Evolutionary conservation across 2,329 filamentous ascomycete species (phyloP), one percentile per base, ranked within the genome.

Genomic region (Hymenoscyphus fraxineus): DNA sequence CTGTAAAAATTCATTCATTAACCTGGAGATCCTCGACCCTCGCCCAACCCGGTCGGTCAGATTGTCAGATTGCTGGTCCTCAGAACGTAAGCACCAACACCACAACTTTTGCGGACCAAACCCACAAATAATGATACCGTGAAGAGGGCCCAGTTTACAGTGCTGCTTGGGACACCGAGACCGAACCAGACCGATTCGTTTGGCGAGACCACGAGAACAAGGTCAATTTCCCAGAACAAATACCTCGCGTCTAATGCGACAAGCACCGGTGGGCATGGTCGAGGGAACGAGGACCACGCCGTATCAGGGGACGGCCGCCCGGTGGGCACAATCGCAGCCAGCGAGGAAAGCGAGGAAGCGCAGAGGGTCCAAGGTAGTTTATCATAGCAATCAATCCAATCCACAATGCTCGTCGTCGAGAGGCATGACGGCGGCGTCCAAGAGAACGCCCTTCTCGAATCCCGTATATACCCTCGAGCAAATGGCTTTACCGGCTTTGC

Each of bases 301-400:
- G 7, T 44, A 55, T 35, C 60, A 61, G 31, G 60, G 38, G 15
- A 19, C 54, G 7, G 32, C 44, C 3, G n/a, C 32, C 22, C 59
- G 44, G 22, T 63, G 60, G 61, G 57, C 64, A 10, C 19, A 58
- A 16, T 57, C 44, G 22, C 41, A 54, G 13, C 22, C 56, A 22
- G 70, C 64, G 19, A 63, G 63, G 19, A 62, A 58, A 60, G 44
- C 38, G 38, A 60, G 64, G 57, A 66, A 61, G 61, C 67, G 66
- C 59, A 66, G 70, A 40, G 65, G 69, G 44, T 67, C 66, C 3
- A 71, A 70, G 61, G 61, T 65, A 10, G 66, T 64, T 35, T 70
- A 69, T 41, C 60, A 62, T 16, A 47, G 31, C 38, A 58, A 41
- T 10, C 35, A 35, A 6, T 6, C 5, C 31, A 59, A 59, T 56